A percentile compares a stretch with the other conserved stretches of the same genome.
Evolutionary conservation across 129 eudicot genomes (phyloP).

Genomic region (Saussurea involucrata): DNA sequence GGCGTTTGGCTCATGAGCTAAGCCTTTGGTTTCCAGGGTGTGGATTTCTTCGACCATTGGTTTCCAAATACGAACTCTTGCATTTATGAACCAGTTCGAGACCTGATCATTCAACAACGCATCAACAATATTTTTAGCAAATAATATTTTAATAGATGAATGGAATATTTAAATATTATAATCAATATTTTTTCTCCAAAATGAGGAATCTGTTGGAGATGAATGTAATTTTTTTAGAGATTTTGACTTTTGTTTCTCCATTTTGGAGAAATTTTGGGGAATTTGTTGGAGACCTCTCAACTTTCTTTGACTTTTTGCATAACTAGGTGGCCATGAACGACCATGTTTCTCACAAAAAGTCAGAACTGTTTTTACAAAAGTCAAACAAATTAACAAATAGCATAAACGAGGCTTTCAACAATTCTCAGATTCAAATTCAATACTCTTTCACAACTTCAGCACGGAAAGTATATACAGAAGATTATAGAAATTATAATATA

Average conservation of each 20-base stretch:
- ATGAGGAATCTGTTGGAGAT: too few species aligned
- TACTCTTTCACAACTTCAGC: neutral
- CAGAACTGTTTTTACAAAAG: neutral
- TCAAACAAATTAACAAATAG: neutral
- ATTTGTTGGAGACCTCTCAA: too few species aligned
- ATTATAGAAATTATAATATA: neutral
- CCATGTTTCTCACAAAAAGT: neutral
- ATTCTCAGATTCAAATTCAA: neutral
- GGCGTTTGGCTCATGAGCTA: constrained; percentile 33
- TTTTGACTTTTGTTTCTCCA: too few species aligned
- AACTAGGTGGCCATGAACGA: neutral
- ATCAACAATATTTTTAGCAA: neutral
- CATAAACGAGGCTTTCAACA: neutral
- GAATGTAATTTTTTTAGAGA: too few species aligned
- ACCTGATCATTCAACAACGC: constrained; percentile 39
- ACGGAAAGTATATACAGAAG: neutral
- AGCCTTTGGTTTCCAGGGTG: constrained; percentile 67
- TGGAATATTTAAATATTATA: too few species aligned
- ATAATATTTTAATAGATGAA: too few species aligned
- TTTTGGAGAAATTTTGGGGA: too few species aligned
- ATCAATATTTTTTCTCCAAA: too few species aligned
- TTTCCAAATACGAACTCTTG: constrained; percentile 83
- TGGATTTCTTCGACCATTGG: constrained; percentile 97
- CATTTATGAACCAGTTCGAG: constrained; percentile 87
- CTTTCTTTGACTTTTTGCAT: neutral